These are phyloP conservation scores for Pluteus cervinus DNA, from an alignment of 768 basidiomycete species.

Conservation along the genomic window DNA sequence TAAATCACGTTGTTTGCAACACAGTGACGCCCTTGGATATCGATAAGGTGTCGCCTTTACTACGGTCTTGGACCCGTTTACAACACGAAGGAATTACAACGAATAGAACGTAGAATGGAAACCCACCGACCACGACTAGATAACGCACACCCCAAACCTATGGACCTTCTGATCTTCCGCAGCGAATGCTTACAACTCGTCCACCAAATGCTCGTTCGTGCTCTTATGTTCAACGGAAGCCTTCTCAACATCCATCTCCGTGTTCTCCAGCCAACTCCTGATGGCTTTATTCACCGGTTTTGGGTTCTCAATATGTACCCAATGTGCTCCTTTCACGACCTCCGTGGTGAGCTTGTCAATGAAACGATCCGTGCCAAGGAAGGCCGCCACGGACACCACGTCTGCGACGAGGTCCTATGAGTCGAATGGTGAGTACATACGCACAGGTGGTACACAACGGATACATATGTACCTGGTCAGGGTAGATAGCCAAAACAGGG, in stretches of 20 bases:
- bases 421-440: neutral
- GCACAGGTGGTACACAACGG: neutral
- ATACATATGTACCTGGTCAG: slow-evolving; percentile 25
- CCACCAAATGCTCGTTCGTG: slow-evolving; percentile 9
- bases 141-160: too few species aligned
- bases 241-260: slow-evolving; percentile 6
- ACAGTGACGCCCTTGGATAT: too few species aligned
- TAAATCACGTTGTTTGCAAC: too few species aligned
- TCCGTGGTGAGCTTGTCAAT: slow-evolving; percentile 32
- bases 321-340: slow-evolving; percentile 54
- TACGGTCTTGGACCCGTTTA: too few species aligned
- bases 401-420: slow-evolving; percentile 43
- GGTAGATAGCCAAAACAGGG: slow-evolving; percentile 37
- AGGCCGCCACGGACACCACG: slow-evolving; percentile 25
- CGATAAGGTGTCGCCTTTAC: too few species aligned
- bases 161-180: too few species aligned
- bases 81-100: too few species aligned
- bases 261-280: slow-evolving; percentile 41
- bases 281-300: slow-evolving; percentile 43
- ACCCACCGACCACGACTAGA: too few species aligned
- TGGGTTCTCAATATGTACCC: slow-evolving; percentile 62
- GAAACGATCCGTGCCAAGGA: slow-evolving; percentile 31
- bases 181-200: slow-evolving; percentile 5
- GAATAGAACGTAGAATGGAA: too few species aligned
- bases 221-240: slow-evolving; percentile 19